These are phyloP conservation scores for Sextonia rubra DNA, from an alignment of 164 flowering plant genomes.

Conservation along the genomic window DNA sequence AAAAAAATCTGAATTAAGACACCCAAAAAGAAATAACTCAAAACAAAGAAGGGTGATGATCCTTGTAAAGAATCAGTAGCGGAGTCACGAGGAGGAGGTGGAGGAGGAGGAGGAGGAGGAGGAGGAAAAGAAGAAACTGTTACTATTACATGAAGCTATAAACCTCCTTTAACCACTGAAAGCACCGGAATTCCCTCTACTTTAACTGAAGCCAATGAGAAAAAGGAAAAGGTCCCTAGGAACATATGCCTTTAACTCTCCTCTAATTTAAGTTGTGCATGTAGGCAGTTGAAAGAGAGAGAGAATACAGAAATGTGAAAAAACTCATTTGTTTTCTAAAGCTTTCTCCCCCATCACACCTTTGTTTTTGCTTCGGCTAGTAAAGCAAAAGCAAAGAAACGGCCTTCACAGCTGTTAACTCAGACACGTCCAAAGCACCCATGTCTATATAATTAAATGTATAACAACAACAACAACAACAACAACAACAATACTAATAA, in stretches of 20 bases:
- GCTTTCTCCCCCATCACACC: conserved; percentile 9
- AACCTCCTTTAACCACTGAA: conserved; percentile 53
- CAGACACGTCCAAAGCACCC: conserved; percentile 4
- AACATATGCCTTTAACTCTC: conserved; percentile 36
- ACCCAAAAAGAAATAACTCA: conserved; percentile 10
- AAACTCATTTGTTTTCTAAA: background rate
- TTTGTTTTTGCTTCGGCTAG: conserved; percentile 29
- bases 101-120: background rate
- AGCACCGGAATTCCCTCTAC: conserved; percentile 52
- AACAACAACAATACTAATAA: background rate
- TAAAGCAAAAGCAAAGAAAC: conserved; percentile 36
- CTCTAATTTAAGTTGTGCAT: conserved; percentile 31
- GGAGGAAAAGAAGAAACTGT: conserved; percentile 39
- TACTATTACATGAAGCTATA: conserved; percentile 37
- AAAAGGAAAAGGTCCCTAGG: conserved; percentile 48
- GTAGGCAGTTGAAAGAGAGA: conserved; percentile 9
- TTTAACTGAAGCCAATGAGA: conserved; percentile 66
- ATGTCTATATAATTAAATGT: background rate
- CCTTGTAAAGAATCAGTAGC: background rate
- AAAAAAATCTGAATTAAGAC: conserved; percentile 5
- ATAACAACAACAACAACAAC: no score
- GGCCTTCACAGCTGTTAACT: conserved; percentile 30
- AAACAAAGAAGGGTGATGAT: conserved; percentile 1
- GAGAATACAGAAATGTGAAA: conserved; percentile 1
- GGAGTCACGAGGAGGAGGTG: background rate